Evolutionary conservation across 805 yeast species (phyloP).

Genomic region (Kazachstania taianensis): DNA sequence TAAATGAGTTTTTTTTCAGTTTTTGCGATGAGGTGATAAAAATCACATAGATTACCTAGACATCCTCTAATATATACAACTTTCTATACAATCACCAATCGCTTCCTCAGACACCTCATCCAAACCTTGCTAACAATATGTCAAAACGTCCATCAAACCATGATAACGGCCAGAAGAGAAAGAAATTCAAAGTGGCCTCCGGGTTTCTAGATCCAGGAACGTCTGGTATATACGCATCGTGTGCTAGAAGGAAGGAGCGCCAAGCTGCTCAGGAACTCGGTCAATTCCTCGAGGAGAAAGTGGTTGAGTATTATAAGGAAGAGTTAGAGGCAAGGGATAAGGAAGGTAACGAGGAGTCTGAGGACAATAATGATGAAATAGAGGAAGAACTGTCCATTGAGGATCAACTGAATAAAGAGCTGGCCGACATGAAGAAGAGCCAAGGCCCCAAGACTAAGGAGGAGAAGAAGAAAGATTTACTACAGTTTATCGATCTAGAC

Average conservation of each 20-base stretch:
- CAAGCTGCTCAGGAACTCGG: constrained; percentile 68
- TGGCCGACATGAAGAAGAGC: constrained; percentile 46
- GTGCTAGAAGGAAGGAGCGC: constrained; percentile 70
- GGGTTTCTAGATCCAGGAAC: constrained; percentile 66
- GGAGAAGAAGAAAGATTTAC: constrained; percentile 35
- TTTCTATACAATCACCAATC: no score
- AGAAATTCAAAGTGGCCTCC: constrained; percentile 25
- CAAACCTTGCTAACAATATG: no score
- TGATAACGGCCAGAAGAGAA: constrained; percentile 4
- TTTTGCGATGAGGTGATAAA: no score
- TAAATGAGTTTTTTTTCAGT: no score
- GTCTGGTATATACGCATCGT: constrained; percentile 82
- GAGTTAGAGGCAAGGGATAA: constrained; percentile 20
- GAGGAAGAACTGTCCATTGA: constrained; percentile 52
- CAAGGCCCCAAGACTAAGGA: constrained; percentile 26
- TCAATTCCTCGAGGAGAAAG: constrained; percentile 44
- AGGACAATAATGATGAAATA: constrained; percentile 27
- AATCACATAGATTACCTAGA: no score
- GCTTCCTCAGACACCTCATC: no score
- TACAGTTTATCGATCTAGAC: constrained; percentile 53
- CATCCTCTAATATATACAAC: no score
- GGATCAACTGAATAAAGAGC: constrained; percentile 61
- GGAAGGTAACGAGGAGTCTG: constrained; percentile 14
- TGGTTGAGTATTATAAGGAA: constrained; percentile 38
- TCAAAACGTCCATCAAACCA: constrained; percentile 3